Evolutionary conservation across 73 alveolate species (phyloP).

Genomic region (Paramecium biaurelia): DNA sequence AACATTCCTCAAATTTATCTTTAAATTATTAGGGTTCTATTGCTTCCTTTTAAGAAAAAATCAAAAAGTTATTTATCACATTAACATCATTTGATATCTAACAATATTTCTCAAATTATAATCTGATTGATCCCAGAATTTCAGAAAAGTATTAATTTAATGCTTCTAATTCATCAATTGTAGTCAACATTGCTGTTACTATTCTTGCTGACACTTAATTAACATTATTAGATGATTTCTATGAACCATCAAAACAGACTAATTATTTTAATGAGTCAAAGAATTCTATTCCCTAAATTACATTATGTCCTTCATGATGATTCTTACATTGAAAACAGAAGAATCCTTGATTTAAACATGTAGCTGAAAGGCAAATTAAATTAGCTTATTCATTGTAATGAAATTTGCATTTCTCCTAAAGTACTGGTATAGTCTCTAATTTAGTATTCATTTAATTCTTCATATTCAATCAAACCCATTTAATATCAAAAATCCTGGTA

Average conservation of each 20-base stretch:
- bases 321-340: background rate
- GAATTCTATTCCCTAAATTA: background rate
- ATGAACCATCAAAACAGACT: background rate
- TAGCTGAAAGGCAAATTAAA: background rate
- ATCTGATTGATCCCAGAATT: background rate
- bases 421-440: background rate
- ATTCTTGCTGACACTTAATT: background rate
- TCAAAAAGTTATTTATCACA: background rate
- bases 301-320: background rate
- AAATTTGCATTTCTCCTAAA: background rate
- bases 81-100: background rate
- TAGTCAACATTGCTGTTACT: background rate
- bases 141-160: background rate
- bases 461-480: background rate
- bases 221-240: background rate
- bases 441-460: background rate
- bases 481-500: background rate
- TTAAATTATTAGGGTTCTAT: background rate
- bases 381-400: background rate
- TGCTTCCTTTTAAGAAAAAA: background rate
- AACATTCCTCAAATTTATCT: background rate
- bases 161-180: background rate
- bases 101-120: background rate
- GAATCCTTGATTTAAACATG: background rate
- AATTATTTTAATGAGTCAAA: background rate